Base-by-base conservation (phyloP, 2,329 filamentous ascomycete species). In the Talaromyces sp. region DNA sequence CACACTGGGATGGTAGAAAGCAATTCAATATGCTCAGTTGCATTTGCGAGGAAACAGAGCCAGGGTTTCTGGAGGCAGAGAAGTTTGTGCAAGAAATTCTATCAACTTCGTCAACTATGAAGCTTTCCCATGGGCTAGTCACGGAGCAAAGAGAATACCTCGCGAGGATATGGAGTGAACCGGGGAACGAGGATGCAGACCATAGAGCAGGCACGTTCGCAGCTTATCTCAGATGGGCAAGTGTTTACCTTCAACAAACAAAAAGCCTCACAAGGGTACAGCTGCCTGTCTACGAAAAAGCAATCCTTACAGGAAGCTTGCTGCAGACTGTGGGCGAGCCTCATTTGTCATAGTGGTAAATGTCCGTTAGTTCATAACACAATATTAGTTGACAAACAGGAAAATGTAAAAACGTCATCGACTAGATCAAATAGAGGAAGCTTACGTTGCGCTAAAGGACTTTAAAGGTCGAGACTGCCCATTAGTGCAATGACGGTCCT, bases 181-280 rank as follows among this genome's bases (percentile, higher is more conserved):
- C 56, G 17, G 56, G 10, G 15, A 41, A 41, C 22, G 56, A 41
- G 19, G 56, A 59, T 59, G 56, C 56, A 8, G 56, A 59, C 56
- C 27, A 15, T 27, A 41, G 35, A 43, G 6, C 56, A 41, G 35
- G 56, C 11, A 59, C 56, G 9, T 59, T 41, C 3, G 56, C 37
- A 10, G 56, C 35, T 27, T 41, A 59, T 41, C 22, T 59, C 33
- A 41, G 56, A 41, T 59, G 41, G 35, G 35, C 37, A 41, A 41
- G 56, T 45, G 41, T 59, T 59, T 19, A 59, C 35, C 43, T 59
- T 37, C 37, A 59, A n/a, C 56, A 59, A 33, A 59, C 10, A 3
- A 59, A 54, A 19, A 13, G 13, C 3, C 49, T 54, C 49, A 33
- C 31, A 3, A 31, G 7, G 33, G 49, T 54, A 13, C 27, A 33